A percentile compares a stretch with the other conserved stretches of the same genome.
Evolutionary conservation across 2,329 filamentous ascomycete species (phyloP).

Genomic region (Monilinia laxa): DNA sequence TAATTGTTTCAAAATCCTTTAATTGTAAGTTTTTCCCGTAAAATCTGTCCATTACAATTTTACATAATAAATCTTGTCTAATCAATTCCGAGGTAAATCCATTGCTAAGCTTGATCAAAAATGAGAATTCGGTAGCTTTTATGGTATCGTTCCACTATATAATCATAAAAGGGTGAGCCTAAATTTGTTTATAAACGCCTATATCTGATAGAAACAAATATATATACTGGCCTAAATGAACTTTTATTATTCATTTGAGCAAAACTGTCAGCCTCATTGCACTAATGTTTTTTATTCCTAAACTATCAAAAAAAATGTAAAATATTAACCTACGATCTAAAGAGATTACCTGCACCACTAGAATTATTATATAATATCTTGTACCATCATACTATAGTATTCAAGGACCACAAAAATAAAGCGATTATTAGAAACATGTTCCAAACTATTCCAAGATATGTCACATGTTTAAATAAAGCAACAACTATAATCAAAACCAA

Average conservation of each 20-base stretch:
- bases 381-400: neutral
- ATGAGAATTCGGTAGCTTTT: constrained; percentile 18
- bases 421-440: constrained; percentile 12
- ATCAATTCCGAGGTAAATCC: constrained; percentile 18
- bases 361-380: neutral
- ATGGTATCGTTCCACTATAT: constrained; percentile 24
- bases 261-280: neutral
- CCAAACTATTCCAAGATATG: neutral
- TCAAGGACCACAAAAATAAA: constrained; percentile 18
- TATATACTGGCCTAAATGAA: constrained; percentile 17
- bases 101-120: constrained; percentile 21
- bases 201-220: constrained; percentile 20
- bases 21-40: constrained; percentile 27
- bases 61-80: neutral
- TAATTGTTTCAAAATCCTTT: constrained; percentile 28
- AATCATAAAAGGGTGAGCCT: constrained; percentile 25
- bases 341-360: neutral
- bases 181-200: neutral
- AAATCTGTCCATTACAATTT: constrained; percentile 25
- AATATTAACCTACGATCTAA: neutral
- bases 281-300: neutral
- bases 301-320: neutral
- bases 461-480: constrained; percentile 7
- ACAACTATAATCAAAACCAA: constrained; percentile 13
- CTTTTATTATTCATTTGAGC: neutral